phyloP scores from a whole-genome alignment of 495 filamentous ascomycete species.

The Penicillium odoratum region DNA sequence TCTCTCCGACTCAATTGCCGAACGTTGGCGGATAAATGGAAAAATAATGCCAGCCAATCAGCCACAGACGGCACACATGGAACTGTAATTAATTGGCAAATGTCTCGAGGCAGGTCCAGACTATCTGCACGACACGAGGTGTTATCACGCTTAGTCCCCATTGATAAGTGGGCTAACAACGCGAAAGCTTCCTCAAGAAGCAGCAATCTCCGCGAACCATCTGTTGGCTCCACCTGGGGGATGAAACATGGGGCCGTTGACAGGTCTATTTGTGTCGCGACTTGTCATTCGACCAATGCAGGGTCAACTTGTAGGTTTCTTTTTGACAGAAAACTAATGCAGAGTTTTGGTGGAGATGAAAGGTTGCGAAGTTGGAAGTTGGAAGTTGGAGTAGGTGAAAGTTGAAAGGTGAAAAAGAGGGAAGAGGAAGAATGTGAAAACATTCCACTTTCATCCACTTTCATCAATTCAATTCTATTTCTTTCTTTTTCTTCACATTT shows the following conservation, averaged over 20 bases:
- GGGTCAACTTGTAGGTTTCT: slow-evolving; percentile 4
- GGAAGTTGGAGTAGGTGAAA: neutral
- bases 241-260: slow-evolving; percentile 22
- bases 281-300: slow-evolving; percentile 12
- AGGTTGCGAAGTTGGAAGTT: neutral
- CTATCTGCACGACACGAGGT: slow-evolving; percentile 7
- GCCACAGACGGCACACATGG: neutral
- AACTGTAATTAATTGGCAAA: slow-evolving; percentile 16
- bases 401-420: neutral
- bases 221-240: slow-evolving; percentile 2
- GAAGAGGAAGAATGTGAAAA: neutral
- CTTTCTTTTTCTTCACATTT: neutral
- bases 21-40: slow-evolving; percentile 13
- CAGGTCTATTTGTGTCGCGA: slow-evolving; percentile 18
- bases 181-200: slow-evolving; percentile 10
- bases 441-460: neutral
- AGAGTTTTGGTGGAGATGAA: slow-evolving; percentile 10
- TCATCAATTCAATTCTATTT: neutral
- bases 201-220: slow-evolving; percentile 17
- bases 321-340: slow-evolving; percentile 24
- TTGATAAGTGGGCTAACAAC: slow-evolving; percentile 16
- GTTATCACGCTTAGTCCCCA: slow-evolving; percentile 11
- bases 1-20: neutral
- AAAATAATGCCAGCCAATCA: slow-evolving; percentile 16
- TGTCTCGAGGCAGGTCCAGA: neutral